Conservation (phyloP, 2,329 filamentous ascomycete genomes). For the Davidsoniella virescens region DNA sequence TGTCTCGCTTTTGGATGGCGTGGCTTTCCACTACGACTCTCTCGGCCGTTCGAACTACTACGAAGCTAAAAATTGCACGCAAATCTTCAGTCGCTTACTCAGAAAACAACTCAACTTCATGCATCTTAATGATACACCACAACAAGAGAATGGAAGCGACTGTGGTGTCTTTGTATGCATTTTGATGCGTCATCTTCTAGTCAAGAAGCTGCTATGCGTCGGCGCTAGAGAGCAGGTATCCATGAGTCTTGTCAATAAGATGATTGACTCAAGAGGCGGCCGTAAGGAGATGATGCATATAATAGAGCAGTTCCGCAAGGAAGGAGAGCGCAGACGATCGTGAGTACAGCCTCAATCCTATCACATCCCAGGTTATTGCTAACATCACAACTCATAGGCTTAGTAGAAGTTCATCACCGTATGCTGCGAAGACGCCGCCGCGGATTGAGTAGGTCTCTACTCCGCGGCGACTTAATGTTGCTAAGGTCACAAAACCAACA, state of each 20-base stretch:
- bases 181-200: conserved; percentile 81
- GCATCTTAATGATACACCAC: conserved; percentile 68
- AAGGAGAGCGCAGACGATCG: conserved; percentile 72
- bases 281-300: conserved; percentile 84
- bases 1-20: conserved; percentile 72
- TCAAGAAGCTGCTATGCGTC: conserved; percentile 65
- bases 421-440: conserved; percentile 23
- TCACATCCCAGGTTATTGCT: not conserved
- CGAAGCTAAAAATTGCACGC: conserved; percentile 53
- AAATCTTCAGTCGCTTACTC: conserved; percentile 54
- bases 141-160: conserved; percentile 84
- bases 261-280: conserved; percentile 63
- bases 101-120: conserved; percentile 54
- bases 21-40: conserved; percentile 95
- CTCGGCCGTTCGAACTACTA: conserved; percentile 58
- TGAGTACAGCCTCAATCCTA: conserved; percentile 30
- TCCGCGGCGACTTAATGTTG: too few relatives aligned
- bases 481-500: too few relatives aligned
- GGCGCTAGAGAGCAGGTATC: conserved; percentile 73
- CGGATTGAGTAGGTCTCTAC: conserved; percentile 24
- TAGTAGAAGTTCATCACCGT: conserved; percentile 15
- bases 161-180: conserved; percentile 95
- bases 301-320: conserved; percentile 72
- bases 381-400: not conserved
- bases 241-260: conserved; percentile 80